Conservation (phyloP, 108 stramenopile species). For the Cyclotella atomus region DNA sequence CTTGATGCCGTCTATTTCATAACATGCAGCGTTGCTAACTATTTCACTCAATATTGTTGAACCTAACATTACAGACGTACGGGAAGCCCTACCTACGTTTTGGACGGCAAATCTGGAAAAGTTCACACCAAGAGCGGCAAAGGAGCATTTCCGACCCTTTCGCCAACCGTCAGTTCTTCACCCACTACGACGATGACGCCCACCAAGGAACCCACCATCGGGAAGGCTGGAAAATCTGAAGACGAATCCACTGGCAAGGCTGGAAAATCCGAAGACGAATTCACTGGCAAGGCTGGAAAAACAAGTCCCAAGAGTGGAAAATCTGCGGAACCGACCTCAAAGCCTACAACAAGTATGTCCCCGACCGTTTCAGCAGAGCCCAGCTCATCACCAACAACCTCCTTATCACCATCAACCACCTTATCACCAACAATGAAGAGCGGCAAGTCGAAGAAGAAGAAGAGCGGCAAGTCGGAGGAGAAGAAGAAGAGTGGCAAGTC, state of each 20-base stretch:
- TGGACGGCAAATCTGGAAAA: not conserved
- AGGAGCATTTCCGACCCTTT: not conserved
- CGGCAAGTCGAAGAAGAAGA: too few species aligned
- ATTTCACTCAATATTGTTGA: too few species aligned
- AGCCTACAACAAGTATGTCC: not conserved
- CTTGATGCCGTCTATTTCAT: too few species aligned
- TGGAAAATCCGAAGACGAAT: not conserved
- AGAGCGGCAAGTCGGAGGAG: too few species aligned
- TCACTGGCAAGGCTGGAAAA: not conserved
- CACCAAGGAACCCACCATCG: not conserved
- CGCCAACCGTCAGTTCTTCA: not conserved
- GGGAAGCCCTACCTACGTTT: not conserved
- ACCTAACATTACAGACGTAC: not conserved
- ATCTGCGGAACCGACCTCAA: not conserved
- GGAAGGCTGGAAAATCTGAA: not conserved
- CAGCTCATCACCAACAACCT: not conserved
- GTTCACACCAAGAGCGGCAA: not conserved
- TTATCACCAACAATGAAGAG: not conserved
- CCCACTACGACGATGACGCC: not conserved
- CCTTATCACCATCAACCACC: not conserved
- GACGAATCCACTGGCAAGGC: not conserved
- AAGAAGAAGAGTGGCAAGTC: too few species aligned
- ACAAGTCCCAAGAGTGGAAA: not conserved
- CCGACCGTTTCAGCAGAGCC: not conserved
- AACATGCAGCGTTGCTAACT: too few species aligned